Conservation (phyloP, 495 filamentous ascomycete genomes). For the Platismatia glauca region DNA sequence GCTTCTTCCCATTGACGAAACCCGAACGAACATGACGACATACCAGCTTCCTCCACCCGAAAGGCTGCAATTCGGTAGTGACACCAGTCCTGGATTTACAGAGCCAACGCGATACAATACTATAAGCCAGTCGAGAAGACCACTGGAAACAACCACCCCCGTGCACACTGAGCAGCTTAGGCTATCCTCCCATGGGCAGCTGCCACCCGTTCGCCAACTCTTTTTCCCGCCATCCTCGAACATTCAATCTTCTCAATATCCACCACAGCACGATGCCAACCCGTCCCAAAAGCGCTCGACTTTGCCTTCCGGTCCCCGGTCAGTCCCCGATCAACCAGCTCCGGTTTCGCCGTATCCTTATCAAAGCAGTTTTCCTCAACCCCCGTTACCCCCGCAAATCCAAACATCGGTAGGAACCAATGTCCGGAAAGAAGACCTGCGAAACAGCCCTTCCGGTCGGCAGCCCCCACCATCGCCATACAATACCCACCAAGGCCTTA, state of each 20-base stretch:
- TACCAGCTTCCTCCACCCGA: constrained; percentile 46
- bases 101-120: constrained; percentile 29
- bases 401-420: not conserved
- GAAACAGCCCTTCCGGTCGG: not conserved
- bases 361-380: not conserved
- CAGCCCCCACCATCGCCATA: constrained; percentile 5
- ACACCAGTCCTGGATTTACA: constrained; percentile 32
- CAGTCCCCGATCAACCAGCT: not conserved
- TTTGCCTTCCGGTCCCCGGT: not conserved
- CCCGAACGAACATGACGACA: constrained; percentile 33
- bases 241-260: constrained; percentile 15
- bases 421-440: constrained; percentile 1
- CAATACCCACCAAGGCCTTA: not conserved
- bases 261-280: constrained; percentile 12
- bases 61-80: constrained; percentile 37
- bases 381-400: not conserved
- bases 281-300: constrained; percentile 2
- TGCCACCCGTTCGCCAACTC: constrained; percentile 43
- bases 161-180: constrained; percentile 22
- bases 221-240: constrained; percentile 34
- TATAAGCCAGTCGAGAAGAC: constrained; percentile 16
- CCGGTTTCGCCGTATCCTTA: not conserved
- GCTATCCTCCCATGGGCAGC: constrained; percentile 27
- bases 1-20: constrained; percentile 31
- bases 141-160: constrained; percentile 14